Evolutionary conservation across 306 rosid species (phyloP).

Genomic region (Sphenostylis stenocarpa): DNA sequence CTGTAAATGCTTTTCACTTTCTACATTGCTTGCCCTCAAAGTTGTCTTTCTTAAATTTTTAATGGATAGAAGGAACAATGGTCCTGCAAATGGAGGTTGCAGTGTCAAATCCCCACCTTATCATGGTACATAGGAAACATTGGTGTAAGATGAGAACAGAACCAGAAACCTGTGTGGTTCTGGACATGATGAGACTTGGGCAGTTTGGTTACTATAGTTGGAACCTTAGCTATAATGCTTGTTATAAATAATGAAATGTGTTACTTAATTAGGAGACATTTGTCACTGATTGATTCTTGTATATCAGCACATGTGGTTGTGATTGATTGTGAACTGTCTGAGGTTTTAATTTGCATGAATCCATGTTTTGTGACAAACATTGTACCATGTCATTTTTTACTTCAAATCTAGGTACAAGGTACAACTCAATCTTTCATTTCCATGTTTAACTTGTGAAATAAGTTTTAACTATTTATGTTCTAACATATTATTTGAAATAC

Average conservation of each 20-base stretch:
- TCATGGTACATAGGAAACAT: not conserved
- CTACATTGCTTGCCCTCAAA: slow-evolving; percentile 27
- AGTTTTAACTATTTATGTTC: too few species aligned
- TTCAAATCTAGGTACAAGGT: too few species aligned
- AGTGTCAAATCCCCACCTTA: slow-evolving; percentile 26
- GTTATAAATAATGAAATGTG: not conserved
- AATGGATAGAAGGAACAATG: slow-evolving; percentile 11
- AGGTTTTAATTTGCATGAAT: not conserved
- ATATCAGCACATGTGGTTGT: not conserved
- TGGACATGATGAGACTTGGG: slow-evolving; percentile 29
- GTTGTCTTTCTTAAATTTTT: not conserved
- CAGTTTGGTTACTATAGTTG: slow-evolving; percentile 24
- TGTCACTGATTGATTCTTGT: not conserved
- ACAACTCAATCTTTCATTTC: too few species aligned
- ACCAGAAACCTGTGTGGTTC: not conserved
- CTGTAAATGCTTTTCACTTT: not conserved
- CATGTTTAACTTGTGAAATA: too few species aligned
- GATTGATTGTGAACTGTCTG: not conserved
- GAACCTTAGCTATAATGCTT: not conserved
- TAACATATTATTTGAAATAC: too few species aligned
- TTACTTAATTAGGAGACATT: not conserved
- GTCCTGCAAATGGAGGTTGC: slow-evolving; percentile 20
- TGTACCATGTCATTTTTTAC: too few species aligned
- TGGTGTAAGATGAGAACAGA: not conserved
- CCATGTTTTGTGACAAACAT: not conserved